phyloP scores from a whole-genome alignment of 1,284 basidiomycete genomes.

The Pulveroboletus sp. region DNA sequence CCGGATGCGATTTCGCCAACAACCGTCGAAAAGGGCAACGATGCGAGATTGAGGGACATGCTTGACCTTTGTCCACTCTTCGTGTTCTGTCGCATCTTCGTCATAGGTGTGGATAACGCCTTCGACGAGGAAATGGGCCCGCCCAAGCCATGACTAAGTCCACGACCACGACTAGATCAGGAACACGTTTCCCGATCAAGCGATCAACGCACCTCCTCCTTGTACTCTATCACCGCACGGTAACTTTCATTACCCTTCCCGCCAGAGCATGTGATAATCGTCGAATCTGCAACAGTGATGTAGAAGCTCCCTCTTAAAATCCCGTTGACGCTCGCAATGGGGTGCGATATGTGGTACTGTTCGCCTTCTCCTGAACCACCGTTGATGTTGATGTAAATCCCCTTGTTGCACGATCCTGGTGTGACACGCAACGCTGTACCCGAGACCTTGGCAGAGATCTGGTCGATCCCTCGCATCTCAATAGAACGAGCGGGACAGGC shows the following conservation, averaged over 20 bases:
- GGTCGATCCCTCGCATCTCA: constrained; percentile 81
- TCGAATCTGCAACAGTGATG: constrained; percentile 80
- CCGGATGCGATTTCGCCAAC: constrained; percentile 82
- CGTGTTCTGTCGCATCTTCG: constrained; percentile 59
- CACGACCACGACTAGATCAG: constrained; percentile 3
- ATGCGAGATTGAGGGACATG: constrained; percentile 82
- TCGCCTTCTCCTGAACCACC: constrained; percentile 81
- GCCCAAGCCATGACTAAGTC: constrained; percentile 85
- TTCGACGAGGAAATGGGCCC: constrained; percentile 84
- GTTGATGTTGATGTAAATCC: constrained; percentile 80
- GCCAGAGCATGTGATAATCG: constrained; percentile 81
- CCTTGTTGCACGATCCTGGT: constrained; percentile 85
- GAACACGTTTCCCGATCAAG: background rate
- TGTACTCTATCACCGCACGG: constrained; percentile 89
- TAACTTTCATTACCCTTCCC: constrained; percentile 63
- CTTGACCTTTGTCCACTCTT: constrained; percentile 86
- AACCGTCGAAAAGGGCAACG: constrained; percentile 84
- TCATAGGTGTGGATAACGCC: constrained; percentile 87
- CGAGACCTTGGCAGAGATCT: constrained; percentile 89
- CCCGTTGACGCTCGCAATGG: constrained; percentile 88
- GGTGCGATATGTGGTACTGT: constrained; percentile 87
- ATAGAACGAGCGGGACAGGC: constrained; percentile 72
- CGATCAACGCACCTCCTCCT: constrained; percentile 78
- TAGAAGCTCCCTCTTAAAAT: constrained; percentile 90
- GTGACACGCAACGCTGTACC: constrained; percentile 82